A percentile compares a stretch with the other conserved stretches of the same genome.
Evolutionary conservation across 2,329 filamentous ascomycete genomes (phyloP).

Genomic region (Pseudogymnoascus destructans): DNA sequence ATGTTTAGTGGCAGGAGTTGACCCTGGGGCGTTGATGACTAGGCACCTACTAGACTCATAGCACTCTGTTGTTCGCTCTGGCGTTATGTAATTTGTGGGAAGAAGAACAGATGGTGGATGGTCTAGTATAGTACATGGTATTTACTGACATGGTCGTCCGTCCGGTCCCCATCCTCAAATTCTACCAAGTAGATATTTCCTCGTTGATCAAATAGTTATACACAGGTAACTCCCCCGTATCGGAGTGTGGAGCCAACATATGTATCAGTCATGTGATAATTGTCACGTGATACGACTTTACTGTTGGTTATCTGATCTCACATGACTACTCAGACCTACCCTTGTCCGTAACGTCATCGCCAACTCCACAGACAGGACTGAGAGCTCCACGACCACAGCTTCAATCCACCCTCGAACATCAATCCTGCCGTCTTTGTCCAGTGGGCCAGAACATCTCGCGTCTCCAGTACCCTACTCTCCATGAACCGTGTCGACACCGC

Average conservation of each 20-base stretch:
- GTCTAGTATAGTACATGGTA: not conserved
- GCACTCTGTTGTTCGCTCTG: not conserved
- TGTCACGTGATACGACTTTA: not conserved
- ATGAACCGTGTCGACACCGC: not conserved
- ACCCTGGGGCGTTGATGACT: not conserved
- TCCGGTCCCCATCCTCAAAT: not conserved
- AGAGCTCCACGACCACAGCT: not conserved
- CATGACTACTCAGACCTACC: not conserved
- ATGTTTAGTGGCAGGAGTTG: not conserved
- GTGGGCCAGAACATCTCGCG: not conserved
- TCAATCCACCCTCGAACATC: not conserved
- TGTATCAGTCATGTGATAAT: not conserved
- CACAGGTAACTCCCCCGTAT: not conserved
- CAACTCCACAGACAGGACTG: not conserved
- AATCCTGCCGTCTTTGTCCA: not conserved
- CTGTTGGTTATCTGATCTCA: not conserved
- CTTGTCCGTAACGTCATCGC: not conserved
- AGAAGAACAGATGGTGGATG: not conserved
- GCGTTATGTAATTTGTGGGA: not conserved
- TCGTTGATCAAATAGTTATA: not conserved
- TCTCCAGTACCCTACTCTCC: not conserved
- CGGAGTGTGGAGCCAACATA: not conserved
- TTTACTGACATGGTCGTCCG: too few relatives aligned
- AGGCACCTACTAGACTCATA: not conserved
- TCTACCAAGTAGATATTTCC: not conserved